phyloP scores from a whole-genome alignment of 2,329 filamentous ascomycete genomes.

The Coccinonectria pachysandricola region DNA sequence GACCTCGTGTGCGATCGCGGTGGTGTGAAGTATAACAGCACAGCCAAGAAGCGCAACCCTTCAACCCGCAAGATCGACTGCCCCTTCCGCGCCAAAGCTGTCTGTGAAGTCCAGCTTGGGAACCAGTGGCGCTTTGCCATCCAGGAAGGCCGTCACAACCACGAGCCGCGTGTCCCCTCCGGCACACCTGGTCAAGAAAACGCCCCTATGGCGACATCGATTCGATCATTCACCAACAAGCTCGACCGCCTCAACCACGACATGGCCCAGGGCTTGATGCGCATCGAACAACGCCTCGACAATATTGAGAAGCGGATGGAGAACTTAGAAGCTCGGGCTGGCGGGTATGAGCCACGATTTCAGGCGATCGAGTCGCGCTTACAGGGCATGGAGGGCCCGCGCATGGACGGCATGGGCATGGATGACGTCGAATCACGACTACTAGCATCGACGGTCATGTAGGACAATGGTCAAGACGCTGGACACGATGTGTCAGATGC shows the following conservation, averaged over 20 bases:
- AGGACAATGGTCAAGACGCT: slow-evolving; percentile 16
- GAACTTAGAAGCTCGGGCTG: slow-evolving; percentile 37
- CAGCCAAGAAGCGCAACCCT: slow-evolving; percentile 53
- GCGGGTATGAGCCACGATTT: slow-evolving; percentile 33
- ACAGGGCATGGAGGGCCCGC: slow-evolving; percentile 31
- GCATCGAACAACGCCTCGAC: slow-evolving; percentile 40
- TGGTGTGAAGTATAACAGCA: slow-evolving; percentile 55
- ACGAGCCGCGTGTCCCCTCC: slow-evolving; percentile 46
- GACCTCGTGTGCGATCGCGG: slow-evolving; percentile 54
- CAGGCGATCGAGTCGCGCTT: slow-evolving; percentile 33
- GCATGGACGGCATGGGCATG: slow-evolving; percentile 34
- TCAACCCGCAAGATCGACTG: slow-evolving; percentile 55
- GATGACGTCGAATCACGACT: slow-evolving; percentile 35
- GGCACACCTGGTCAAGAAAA: slow-evolving; percentile 46
- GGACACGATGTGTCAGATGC: slow-evolving; percentile 2
- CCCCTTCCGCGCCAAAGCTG: slow-evolving; percentile 52
- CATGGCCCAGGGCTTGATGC: slow-evolving; percentile 40
- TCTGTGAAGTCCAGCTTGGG: slow-evolving; percentile 51
- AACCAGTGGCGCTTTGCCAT: slow-evolving; percentile 56
- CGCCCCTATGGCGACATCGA: slow-evolving; percentile 45
- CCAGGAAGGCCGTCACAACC: slow-evolving; percentile 50
- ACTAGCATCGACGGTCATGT: slow-evolving; percentile 34
- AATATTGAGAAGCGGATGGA: slow-evolving; percentile 46
- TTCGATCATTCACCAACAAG: slow-evolving; percentile 49
- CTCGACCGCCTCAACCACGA: slow-evolving; percentile 49